These are phyloP conservation scores for Malassezia equina DNA, from an alignment of 1,284 basidiomycete genomes.

Conservation along the genomic window DNA sequence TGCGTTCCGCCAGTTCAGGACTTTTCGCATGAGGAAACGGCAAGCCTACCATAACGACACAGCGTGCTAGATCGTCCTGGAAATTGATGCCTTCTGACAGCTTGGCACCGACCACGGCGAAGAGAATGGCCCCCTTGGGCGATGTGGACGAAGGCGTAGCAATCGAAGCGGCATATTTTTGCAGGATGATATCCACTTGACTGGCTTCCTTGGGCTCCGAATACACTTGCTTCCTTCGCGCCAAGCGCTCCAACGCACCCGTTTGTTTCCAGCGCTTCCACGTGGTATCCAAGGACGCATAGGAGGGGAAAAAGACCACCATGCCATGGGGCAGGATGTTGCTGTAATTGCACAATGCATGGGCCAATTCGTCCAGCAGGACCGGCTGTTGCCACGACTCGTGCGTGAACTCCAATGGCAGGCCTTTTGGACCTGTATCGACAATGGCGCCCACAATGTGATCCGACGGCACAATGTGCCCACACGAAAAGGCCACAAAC, in stretches of 20 bases:
- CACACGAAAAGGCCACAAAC: conserved; percentile 73
- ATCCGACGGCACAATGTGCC: conserved; percentile 74
- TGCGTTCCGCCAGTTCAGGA: conserved; percentile 76
- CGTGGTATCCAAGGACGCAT: conserved; percentile 65
- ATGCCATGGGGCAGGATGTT: conserved; percentile 73
- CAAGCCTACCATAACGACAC: conserved; percentile 74
- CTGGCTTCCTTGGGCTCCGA: conserved; percentile 70
- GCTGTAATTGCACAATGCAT: conserved; percentile 67
- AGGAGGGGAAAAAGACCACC: conserved; percentile 89
- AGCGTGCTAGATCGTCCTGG: conserved; percentile 67
- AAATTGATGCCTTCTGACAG: conserved; percentile 96
- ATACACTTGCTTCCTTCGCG: conserved; percentile 58
- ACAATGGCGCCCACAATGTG: conserved; percentile 73
- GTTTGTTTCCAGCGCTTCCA: conserved; percentile 61
- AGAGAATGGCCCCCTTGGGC: conserved; percentile 43
- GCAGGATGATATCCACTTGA: conserved; percentile 67
- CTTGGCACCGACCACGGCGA: conserved; percentile 93
- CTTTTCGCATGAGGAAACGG: conserved; percentile 89
- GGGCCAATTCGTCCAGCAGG: conserved; percentile 73
- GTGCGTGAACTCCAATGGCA: conserved; percentile 72
- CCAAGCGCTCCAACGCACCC: conserved; percentile 34
- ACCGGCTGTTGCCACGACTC: conserved; percentile 61
- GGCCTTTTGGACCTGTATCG: conserved; percentile 64
- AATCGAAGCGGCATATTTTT: conserved; percentile 63
- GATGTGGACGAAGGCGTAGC: conserved; percentile 26